Base-by-base conservation (phyloP, 805 yeast species). In the Metschnikowia dekortorum region DNA sequence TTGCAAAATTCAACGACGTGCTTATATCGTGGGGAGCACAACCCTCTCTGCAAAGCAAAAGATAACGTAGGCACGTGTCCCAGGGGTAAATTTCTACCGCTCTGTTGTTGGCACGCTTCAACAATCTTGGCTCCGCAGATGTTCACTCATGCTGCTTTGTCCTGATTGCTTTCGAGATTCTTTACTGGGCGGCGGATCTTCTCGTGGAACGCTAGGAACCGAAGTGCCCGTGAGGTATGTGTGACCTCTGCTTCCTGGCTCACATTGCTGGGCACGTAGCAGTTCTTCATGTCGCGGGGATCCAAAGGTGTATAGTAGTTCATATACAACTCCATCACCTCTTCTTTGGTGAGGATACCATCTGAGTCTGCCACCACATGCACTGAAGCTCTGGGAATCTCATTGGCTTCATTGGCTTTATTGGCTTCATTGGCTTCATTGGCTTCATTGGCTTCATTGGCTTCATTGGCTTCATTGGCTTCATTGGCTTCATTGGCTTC, bases 251-350 rank as follows among this genome's bases (percentile, higher is more conserved):
- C 33, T 26, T 28, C 46, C 34, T 44, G 46, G 4, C 3, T 11
- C 14, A 8, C 16, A 11, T 29, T 44, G 40, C 28, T 46, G 1
- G 52, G 51, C 14, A 33, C 31, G 11, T 33, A 46, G 42, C 52
- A 54, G 7, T 48, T 22, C 3, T 33, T 32, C 16, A 54, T 45
- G 5, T 36, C 47, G 8, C 26, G 37, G 5, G 46, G 51, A 18
- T 61, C 64, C 7, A 62, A 39, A 0, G 68, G 59, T 2, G 63
- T 57, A 49, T 61, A 72, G 48, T 74, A 70, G 39, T 68, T 65
- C 32, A 76, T 65, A 58, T 73, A 76, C 22, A 79, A 68, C 31
- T 74, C 76, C 40, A 62, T 55, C 46, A 65, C 65, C 45, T 78
- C 69, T 7, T 64, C 62, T 3, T 70, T 61, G 2, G 65, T 62